Conservation (phyloP, 345 rosid species). For the Melaleuca alternifolia region DNA sequence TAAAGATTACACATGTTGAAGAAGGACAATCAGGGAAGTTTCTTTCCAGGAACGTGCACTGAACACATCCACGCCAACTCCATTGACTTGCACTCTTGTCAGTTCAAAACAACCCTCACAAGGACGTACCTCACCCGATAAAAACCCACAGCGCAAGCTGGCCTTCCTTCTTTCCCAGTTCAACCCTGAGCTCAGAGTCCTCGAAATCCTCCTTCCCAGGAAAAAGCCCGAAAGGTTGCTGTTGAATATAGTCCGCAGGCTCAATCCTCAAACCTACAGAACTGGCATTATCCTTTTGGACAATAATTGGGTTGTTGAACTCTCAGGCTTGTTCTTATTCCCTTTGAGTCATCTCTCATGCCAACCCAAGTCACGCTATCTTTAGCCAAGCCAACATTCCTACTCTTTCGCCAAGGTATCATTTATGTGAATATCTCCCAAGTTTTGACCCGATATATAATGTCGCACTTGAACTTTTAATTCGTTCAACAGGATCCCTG, state of each 20-base stretch:
- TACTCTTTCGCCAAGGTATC: neutral
- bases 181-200: neutral
- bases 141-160: neutral
- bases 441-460: neutral
- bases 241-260: neutral
- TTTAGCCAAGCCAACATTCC: neutral
- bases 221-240: neutral
- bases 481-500: fast-evolving
- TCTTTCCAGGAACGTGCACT: neutral
- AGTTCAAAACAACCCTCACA: neutral
- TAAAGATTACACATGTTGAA: neutral
- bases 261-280: neutral
- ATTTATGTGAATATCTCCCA: neutral
- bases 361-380: neutral
- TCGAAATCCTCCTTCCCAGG: neutral
- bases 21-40: neutral
- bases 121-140: neutral
- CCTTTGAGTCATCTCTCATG: neutral
- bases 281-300: neutral
- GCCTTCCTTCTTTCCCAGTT: neutral
- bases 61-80: neutral
- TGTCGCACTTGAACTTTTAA: fast-evolving
- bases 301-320: neutral
- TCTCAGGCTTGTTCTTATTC: neutral
- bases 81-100: neutral